Evolutionary conservation across 2,329 filamentous ascomycete species (phyloP).

Genomic region (Aurifilum marmelostoma): DNA sequence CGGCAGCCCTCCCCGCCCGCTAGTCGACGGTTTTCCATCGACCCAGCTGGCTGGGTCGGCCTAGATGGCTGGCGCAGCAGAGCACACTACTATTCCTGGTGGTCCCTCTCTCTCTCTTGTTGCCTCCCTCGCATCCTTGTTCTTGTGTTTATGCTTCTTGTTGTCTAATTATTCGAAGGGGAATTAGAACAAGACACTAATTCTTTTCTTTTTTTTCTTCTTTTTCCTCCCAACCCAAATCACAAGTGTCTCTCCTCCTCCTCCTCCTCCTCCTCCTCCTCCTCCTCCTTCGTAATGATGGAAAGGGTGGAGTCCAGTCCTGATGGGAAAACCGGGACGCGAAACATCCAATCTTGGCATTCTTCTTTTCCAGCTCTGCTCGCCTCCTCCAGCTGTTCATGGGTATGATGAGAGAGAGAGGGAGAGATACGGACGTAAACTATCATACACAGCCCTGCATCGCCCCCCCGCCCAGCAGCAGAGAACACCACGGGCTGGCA

Average conservation of each 20-base stretch:
- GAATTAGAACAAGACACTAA: too few relatives aligned
- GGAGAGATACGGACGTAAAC: not conserved
- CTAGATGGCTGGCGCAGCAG: not conserved
- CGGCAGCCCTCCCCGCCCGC: not conserved
- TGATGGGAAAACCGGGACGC: too few relatives aligned
- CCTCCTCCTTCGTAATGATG: too few relatives aligned
- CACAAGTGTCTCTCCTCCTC: too few relatives aligned
- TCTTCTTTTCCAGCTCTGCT: not conserved
- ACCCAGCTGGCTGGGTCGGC: slow-evolving; percentile 4
- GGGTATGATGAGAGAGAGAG: not conserved
- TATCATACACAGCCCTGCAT: not conserved
- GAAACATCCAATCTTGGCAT: not conserved
- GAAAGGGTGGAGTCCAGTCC: too few relatives aligned
- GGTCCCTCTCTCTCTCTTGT: too few relatives aligned
- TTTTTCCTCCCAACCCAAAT: too few relatives aligned
- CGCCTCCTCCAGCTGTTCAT: not conserved
- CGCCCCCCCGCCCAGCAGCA: not conserved
- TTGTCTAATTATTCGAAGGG: too few relatives aligned
- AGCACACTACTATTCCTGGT: not conserved
- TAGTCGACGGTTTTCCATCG: not conserved
- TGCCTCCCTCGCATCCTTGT: too few relatives aligned
- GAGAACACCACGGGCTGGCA: too few relatives aligned
- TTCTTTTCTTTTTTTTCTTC: too few relatives aligned
- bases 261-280: too few relatives aligned
- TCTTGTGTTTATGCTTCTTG: not conserved